Base-by-base conservation (phyloP, 345 rosid species). In the Alliaria petiolata region DNA sequence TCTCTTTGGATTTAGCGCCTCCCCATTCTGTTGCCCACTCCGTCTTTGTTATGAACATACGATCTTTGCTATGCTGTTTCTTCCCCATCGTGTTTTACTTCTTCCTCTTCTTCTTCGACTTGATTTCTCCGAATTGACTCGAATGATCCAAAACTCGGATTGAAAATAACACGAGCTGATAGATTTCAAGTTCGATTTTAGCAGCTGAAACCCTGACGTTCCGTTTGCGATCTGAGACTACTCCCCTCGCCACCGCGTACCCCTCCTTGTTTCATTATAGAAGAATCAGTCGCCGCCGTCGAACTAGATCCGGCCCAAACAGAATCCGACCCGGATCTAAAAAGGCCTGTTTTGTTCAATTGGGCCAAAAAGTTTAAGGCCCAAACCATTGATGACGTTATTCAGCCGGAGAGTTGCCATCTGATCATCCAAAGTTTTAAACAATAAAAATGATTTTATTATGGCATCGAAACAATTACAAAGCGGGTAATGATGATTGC, bases 1-100 rank as follows among this genome's bases (percentile, higher is more conserved):
- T 67, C 62, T 89, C 93, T 80, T 84, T 95, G 54, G 91, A 83
- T 79, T 91, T 95, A 59, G 97, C 96, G 62, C 99, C 99, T 33
- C 99, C 96, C 97, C 97, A 95, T 65, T 95, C 98, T 26, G 96
- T 95, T 62, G 96, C 96, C 99, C 96, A 95, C 75, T 91, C 99
- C 70, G 93, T 95, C 75, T 85, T 88, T 54, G 98, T 95, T 63
- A 91, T 88, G 84, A 42, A 91, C 99, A 91, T 95, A n/a, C 98
- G 83, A 69, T 91, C 97, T 67, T 95, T 91, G 83, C 97, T 95
- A 75, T 95, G 98, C 81, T 95, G 96, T 57, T 95, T 95, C 89
- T 89, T 89, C 90, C 95, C 98, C 98, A 93, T 93, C 19, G 1
- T 17, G 30, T 14, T 2, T 0, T 52, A 0, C 25, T 22, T 22